Percentiles rank a stretch among this genome's conserved stretches.
phyloP scores from a whole-genome alignment of 345 rosid species.

The Pistacia atlantica region DNA sequence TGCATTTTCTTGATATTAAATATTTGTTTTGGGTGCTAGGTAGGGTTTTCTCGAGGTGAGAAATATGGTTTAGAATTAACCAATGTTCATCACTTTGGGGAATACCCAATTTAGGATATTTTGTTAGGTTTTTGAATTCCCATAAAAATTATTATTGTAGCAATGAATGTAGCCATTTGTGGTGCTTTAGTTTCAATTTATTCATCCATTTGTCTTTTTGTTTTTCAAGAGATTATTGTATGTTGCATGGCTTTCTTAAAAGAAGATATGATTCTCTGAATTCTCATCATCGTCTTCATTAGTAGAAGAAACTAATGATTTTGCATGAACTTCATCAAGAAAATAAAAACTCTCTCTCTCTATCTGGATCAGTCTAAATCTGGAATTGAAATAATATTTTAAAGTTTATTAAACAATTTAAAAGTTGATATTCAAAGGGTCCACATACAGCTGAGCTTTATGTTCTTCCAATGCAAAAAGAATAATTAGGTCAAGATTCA shows the following conservation, averaged over 20 bases:
- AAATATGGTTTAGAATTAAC: conserved; percentile 20
- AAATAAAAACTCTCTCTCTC: neutral
- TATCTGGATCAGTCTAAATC: neutral
- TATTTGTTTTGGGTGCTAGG: conserved; percentile 26
- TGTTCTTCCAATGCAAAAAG: conserved; percentile 8
- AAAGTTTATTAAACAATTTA: neutral
- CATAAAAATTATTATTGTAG: neutral
- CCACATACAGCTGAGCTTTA: neutral
- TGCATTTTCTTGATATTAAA: conserved; percentile 8
- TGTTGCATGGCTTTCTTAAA: conserved; percentile 68
- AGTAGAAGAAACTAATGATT: conserved; percentile 2
- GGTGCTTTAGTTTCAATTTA: conserved; percentile 12
- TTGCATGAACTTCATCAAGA: conserved; percentile 26
- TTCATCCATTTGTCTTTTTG: conserved; percentile 10
- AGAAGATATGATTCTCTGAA: conserved; percentile 50
- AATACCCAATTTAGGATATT: conserved; percentile 9
- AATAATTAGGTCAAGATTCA: conserved; percentile 15
- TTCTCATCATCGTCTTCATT: conserved; percentile 26
- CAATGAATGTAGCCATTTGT: conserved; percentile 9
- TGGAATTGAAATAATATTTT: neutral
- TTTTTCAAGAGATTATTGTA: conserved; percentile 40
- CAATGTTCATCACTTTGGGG: conserved; percentile 16
- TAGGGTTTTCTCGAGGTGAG: conserved; percentile 27
- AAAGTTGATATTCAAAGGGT: neutral
- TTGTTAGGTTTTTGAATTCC: conserved; percentile 14